Percentiles rank a stretch among this genome's conserved stretches.
These are phyloP conservation scores for Rehmannia glutinosa DNA, from an alignment of 257 asterid species.

Conservation along the genomic window DNA sequence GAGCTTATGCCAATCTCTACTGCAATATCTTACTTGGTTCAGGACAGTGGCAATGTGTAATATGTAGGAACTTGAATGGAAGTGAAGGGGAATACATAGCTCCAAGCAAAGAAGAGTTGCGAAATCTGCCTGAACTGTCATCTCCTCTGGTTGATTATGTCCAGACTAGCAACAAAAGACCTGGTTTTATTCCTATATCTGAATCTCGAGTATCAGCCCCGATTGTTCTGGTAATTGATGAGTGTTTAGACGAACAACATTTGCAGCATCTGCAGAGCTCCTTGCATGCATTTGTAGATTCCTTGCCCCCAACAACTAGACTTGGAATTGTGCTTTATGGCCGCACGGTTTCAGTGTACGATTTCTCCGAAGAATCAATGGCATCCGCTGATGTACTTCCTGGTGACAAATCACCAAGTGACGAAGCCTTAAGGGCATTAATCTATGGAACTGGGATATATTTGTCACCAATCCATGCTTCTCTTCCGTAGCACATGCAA, in stretches of 20 bases:
- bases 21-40: slow-evolving; percentile 83
- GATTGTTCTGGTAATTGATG: slow-evolving; percentile 82
- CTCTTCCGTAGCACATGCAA: slow-evolving; percentile 86
- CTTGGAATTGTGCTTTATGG: slow-evolving; percentile 85
- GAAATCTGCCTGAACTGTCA: slow-evolving; percentile 72
- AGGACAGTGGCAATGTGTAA: slow-evolving; percentile 97
- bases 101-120: slow-evolving; percentile 74
- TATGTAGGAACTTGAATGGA: slow-evolving; percentile 82
- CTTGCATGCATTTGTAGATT: slow-evolving; percentile 91
- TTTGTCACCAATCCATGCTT: slow-evolving; percentile 78
- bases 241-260: slow-evolving; percentile 89
- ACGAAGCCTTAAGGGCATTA: slow-evolving; percentile 77
- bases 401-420: slow-evolving; percentile 69
- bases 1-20: slow-evolving; percentile 86
- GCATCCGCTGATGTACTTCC: slow-evolving; percentile 92
- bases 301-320: slow-evolving; percentile 81
- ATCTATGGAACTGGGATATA: slow-evolving; percentile 90
- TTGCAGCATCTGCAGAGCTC: slow-evolving; percentile 91
- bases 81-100: slow-evolving; percentile 91
- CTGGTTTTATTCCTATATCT: slow-evolving; percentile 72
- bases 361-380: slow-evolving; percentile 84
- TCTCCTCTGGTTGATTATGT: slow-evolving; percentile 79
- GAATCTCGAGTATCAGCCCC: slow-evolving; percentile 85
- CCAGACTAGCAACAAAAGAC: slow-evolving; percentile 68
- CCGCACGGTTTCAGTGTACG: slow-evolving; percentile 78